Percentiles rank a stretch among this genome's conserved stretches.
Evolutionary conservation across 2,329 filamentous ascomycete genomes (phyloP).

Genomic region (Cladophialophora psammophila): DNA sequence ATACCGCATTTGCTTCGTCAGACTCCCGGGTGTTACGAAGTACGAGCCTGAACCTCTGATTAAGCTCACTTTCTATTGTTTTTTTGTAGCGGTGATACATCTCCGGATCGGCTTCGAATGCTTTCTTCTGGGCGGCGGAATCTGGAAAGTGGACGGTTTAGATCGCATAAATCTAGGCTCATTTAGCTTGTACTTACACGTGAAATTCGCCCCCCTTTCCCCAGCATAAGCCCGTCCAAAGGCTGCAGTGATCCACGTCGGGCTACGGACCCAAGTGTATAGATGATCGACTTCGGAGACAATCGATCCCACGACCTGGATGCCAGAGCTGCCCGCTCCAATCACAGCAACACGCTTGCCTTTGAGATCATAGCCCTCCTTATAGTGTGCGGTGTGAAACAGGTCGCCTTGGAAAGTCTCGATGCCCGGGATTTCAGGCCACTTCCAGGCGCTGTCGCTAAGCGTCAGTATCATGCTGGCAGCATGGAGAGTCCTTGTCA

Average conservation of each 20-base stretch:
- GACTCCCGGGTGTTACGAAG: no score
- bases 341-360: slow-evolving; percentile 30
- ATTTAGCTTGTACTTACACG: no score
- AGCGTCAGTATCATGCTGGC: slow-evolving; percentile 40
- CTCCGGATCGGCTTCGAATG: no score
- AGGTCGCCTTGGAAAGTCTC: slow-evolving; percentile 56
- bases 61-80: no score
- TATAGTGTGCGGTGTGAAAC: slow-evolving; percentile 55
- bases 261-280: not conserved
- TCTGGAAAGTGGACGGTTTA: no score
- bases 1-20: no score
- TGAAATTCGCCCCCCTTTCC: no score
- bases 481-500: slow-evolving; percentile 10
- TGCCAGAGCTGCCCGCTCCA: slow-evolving; percentile 26
- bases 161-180: not conserved
- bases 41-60: no score
- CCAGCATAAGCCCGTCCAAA: not conserved
- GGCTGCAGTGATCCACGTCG: slow-evolving; percentile 1
- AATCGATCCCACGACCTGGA: slow-evolving; percentile 39
- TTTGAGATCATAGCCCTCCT: slow-evolving; percentile 38
- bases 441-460: slow-evolving; percentile 49
- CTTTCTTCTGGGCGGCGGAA: no score
- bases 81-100: no score
- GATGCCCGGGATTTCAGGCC: slow-evolving; percentile 56
- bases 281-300: slow-evolving; percentile 33